Percentiles rank a stretch among this genome's conserved stretches.
Conservation (phyloP, 83 land plant genomes). For the Larix sibirica region DNA sequence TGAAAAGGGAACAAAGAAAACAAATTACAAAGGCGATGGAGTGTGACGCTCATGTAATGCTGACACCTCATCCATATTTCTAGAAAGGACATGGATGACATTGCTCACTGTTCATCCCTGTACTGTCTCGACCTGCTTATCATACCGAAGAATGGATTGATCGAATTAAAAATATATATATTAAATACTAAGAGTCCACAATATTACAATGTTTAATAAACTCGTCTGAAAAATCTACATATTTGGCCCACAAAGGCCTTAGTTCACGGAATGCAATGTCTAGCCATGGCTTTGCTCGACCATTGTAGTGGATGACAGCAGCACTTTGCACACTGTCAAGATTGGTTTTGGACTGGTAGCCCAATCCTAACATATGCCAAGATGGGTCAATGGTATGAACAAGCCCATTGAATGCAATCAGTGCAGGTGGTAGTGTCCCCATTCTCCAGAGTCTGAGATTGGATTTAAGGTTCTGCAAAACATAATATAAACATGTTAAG, state of each 20-base stretch:
- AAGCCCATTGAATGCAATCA: constrained; percentile 90
- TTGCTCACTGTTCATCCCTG: not conserved
- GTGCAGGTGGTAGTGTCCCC: constrained; percentile 95
- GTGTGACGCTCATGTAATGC: not conserved
- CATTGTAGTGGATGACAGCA: constrained; percentile 94
- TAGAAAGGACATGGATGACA: not conserved
- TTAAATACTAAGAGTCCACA: constrained; percentile 27
- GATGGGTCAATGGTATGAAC: constrained; percentile 73
- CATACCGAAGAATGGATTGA: not conserved
- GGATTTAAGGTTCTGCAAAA: constrained; percentile 77
- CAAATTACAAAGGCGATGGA: not conserved
- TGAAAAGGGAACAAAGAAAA: not conserved
- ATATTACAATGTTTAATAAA: constrained; percentile 84
- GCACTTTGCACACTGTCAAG: constrained; percentile 57
- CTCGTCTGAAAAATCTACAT: constrained; percentile 77
- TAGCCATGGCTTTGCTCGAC: constrained; percentile 97
- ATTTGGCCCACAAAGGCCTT: constrained; percentile 83
- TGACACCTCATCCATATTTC: not conserved
- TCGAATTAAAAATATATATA: not conserved
- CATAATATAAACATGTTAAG: not conserved
- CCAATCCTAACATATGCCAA: constrained; percentile 98
- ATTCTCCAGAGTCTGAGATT: constrained; percentile 91
- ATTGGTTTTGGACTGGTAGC: constrained; percentile 85
- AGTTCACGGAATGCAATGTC: constrained; percentile 89
- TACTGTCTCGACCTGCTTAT: not conserved